Conservation (phyloP, 2,329 filamentous ascomycete genomes). For the Neonectria neomacrospora region DNA sequence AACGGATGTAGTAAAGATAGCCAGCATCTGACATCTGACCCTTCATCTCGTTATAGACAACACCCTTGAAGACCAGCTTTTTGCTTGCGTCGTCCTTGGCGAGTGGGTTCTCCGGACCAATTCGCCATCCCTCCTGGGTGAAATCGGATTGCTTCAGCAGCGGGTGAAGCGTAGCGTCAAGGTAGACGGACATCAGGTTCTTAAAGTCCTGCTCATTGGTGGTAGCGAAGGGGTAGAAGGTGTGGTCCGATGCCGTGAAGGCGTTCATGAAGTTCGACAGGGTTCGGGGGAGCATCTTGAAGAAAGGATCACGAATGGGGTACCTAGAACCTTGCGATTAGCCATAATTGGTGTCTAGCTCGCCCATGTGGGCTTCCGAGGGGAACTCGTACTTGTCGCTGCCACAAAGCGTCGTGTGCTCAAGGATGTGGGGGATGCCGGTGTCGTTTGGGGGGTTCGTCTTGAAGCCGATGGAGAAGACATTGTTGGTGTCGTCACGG, state of each 20-base stretch:
- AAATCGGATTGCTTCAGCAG: conserved; percentile 92
- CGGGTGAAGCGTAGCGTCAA: conserved; percentile 92
- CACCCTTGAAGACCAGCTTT: conserved; percentile 91
- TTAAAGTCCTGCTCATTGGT: conserved; percentile 95
- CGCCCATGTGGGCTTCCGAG: neutral
- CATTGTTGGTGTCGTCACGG: conserved; percentile 97
- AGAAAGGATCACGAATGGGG: conserved; percentile 98
- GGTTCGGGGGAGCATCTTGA: conserved; percentile 98
- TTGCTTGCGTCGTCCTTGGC: conserved; percentile 68
- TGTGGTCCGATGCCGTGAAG: conserved; percentile 95
- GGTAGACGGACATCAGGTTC: conserved; percentile 95
- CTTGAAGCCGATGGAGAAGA: conserved; percentile 99
- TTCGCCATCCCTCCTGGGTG: conserved; percentile 94
- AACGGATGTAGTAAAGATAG: conserved; percentile 95
- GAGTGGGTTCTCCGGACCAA: conserved; percentile 89
- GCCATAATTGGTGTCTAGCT: conserved; percentile 26
- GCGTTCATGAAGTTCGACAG: conserved; percentile 99
- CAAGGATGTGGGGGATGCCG: conserved; percentile 94
- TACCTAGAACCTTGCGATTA: conserved; percentile 68
- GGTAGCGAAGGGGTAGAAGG: conserved; percentile 96
- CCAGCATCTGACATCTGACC: conserved; percentile 98
- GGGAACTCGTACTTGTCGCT: conserved; percentile 78
- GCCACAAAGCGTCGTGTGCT: conserved; percentile 96
- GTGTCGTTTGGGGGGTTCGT: conserved; percentile 98
- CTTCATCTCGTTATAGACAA: conserved; percentile 99